A percentile compares a stretch with the other conserved stretches of the same genome.
Evolutionary conservation across 2,329 filamentous ascomycete species (phyloP).

Genomic region (Pseudocercospora macadamiae): DNA sequence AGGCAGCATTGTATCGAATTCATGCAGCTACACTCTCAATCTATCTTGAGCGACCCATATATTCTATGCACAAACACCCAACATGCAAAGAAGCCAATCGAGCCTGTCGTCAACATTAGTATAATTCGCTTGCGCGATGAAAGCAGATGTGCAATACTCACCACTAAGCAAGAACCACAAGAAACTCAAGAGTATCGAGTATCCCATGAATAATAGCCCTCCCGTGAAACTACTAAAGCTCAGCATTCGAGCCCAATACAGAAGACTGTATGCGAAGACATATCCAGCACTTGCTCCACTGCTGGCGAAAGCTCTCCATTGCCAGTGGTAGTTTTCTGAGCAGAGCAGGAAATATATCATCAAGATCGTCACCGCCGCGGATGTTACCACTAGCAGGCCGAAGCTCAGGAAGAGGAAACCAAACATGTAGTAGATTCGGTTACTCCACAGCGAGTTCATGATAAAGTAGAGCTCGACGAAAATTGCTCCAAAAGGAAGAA

Average conservation of each 20-base stretch:
- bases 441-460: constrained; percentile 99
- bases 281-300: constrained; percentile 89
- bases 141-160: constrained; percentile 54
- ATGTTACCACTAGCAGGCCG: constrained; percentile 94
- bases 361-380: constrained; percentile 86
- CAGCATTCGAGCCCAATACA: constrained; percentile 89
- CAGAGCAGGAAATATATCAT: constrained; percentile 97
- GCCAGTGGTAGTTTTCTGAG: constrained; percentile 98
- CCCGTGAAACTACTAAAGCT: constrained; percentile 83
- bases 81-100: constrained; percentile 93
- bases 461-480: constrained; percentile 99
- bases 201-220: constrained; percentile 89
- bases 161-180: constrained; percentile 93
- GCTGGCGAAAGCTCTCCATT: constrained; percentile 92
- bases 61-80: constrained; percentile 95
- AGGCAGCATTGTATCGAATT: not conserved
- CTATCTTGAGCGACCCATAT: constrained; percentile 97
- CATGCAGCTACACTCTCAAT: constrained; percentile 53
- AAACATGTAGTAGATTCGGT: constrained; percentile 99
- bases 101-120: constrained; percentile 59
- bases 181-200: constrained; percentile 85
- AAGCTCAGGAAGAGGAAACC: constrained; percentile 98
- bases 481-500: constrained; percentile 93
- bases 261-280: constrained; percentile 86
- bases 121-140: not conserved